phyloP scores from a whole-genome alignment of 352 stramenopile species.

The Globisporangium nodosum region DNA sequence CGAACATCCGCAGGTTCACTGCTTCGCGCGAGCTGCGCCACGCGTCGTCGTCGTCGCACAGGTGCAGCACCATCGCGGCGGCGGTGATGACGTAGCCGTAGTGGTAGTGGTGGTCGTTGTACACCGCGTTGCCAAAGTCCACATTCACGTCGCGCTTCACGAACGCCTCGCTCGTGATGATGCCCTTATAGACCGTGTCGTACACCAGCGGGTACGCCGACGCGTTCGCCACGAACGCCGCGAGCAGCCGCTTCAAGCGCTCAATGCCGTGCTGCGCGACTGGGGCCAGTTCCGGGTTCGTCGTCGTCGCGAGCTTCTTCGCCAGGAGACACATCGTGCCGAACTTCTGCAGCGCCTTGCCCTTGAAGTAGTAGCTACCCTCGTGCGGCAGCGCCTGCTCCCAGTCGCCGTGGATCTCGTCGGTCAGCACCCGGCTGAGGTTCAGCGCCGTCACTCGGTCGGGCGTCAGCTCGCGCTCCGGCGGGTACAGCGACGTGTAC shows the following conservation, averaged over 20 bases:
- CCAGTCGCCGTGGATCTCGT: conserved; percentile 75
- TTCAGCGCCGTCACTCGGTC: conserved; percentile 29
- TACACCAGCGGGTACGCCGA: conserved; percentile 54
- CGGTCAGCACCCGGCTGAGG: conserved; percentile 34
- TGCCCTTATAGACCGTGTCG: conserved; percentile 63
- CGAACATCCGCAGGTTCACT: conserved; percentile 28
- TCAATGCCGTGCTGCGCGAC: conserved; percentile 39
- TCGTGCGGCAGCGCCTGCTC: conserved; percentile 35
- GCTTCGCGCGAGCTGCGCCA: conserved; percentile 33
- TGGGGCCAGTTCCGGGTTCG: conserved; percentile 37
- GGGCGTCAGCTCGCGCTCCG: conserved; percentile 20
- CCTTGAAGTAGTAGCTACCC: conserved; percentile 85
- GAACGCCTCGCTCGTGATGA: conserved; percentile 54
- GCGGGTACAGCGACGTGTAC: conserved; percentile 49
- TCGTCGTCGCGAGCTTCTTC: conserved; percentile 47
- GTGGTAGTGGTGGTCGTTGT: conserved; percentile 77
- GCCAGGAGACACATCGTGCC: conserved; percentile 74
- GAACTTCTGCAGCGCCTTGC: conserved; percentile 75
- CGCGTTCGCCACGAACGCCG: conserved; percentile 37
- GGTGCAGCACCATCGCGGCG: conserved; percentile 36
- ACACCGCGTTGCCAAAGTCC: conserved; percentile 65
- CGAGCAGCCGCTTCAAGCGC: conserved; percentile 41
- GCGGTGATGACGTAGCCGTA: conserved; percentile 64
- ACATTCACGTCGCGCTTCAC: conserved; percentile 59
- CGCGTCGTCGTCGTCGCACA: conserved; percentile 24